Evolutionary conservation across 805 yeast species (phyloP).

Genomic region (Saturnispora bothae): DNA sequence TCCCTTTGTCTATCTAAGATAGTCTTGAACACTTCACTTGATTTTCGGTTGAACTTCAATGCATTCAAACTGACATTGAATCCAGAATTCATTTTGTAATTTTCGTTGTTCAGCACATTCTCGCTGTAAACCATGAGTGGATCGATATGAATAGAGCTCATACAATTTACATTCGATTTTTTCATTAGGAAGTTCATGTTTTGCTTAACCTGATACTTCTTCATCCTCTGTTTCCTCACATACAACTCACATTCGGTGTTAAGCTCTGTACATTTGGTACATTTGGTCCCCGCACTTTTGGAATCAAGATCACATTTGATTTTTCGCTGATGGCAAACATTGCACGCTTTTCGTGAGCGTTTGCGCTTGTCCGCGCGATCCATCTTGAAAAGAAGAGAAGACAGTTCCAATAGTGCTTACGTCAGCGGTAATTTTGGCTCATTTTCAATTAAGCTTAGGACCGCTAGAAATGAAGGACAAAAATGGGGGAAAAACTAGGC

Average conservation of each 20-base stretch:
- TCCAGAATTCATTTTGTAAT: slow-evolving; percentile 12
- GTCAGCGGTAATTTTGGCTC: too few species aligned
- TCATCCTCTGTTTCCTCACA: slow-evolving; percentile 52
- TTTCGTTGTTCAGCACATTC: slow-evolving; percentile 6
- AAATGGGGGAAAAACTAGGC: too few species aligned
- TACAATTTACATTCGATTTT: too few species aligned
- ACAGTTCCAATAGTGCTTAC: background rate
- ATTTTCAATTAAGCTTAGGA: too few species aligned
- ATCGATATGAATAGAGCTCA: too few species aligned
- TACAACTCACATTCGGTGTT: slow-evolving; percentile 66
- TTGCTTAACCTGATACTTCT: too few species aligned
- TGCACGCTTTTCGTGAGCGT: slow-evolving; percentile 61
- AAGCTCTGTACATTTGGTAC: slow-evolving; percentile 63
- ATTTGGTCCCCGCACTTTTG: slow-evolving; percentile 34
- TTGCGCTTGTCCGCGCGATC: slow-evolving; percentile 33
- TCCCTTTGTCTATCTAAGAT: too few species aligned
- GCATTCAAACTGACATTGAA: slow-evolving; percentile 17
- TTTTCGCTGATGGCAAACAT: slow-evolving; percentile 66
- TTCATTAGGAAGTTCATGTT: too few species aligned
- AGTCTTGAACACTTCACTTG: too few species aligned
- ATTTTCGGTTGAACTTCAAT: too few species aligned
- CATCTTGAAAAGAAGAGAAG: background rate
- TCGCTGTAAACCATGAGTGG: slow-evolving; percentile 14
- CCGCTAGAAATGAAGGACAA: too few species aligned
- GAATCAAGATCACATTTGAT: slow-evolving; percentile 61